phyloP scores from a whole-genome alignment of 2,329 filamentous ascomycete genomes.

The Colletotrichum sidae region DNA sequence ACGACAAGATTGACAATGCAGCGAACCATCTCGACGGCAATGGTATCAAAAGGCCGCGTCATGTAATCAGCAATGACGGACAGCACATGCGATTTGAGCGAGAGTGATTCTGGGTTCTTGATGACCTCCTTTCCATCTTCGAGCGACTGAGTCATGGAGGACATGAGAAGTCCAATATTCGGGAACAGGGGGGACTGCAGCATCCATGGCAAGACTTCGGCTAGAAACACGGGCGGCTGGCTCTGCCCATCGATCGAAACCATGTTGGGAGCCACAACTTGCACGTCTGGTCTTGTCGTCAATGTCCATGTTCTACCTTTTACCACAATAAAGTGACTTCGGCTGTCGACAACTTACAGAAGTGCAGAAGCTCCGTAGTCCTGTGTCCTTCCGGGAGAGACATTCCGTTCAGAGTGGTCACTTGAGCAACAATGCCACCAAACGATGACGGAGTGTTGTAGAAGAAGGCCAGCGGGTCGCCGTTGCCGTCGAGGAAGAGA shows the following conservation, averaged over 20 bases:
- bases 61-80: conserved; percentile 44
- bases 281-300: conserved; percentile 37
- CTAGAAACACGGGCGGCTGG: conserved; percentile 40
- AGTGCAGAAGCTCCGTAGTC: conserved; percentile 43
- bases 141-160: conserved; percentile 44
- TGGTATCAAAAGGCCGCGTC: conserved; percentile 33
- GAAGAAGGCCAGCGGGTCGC: conserved; percentile 39
- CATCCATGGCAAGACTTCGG: conserved; percentile 45
- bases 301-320: neutral
- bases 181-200: conserved; percentile 46
- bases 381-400: conserved; percentile 40
- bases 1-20: conserved; percentile 46
- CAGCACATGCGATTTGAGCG: conserved; percentile 43
- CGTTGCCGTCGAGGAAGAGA: conserved; percentile 39
- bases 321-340: too few relatives aligned
- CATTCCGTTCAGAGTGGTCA: conserved; percentile 53
- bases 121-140: conserved; percentile 38
- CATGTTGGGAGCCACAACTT: conserved; percentile 45
- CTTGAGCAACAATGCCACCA: conserved; percentile 40
- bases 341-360: conserved; percentile 40
- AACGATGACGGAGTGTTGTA: conserved; percentile 36
- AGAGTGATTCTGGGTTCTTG: conserved; percentile 42
- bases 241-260: conserved; percentile 45
- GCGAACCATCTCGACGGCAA: conserved; percentile 43
- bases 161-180: conserved; percentile 45